Evolutionary conservation across 768 basidiomycete species (phyloP), one percentile per base, ranked within the genome.

Genomic region (Udeniomyces megalosporus): DNA sequence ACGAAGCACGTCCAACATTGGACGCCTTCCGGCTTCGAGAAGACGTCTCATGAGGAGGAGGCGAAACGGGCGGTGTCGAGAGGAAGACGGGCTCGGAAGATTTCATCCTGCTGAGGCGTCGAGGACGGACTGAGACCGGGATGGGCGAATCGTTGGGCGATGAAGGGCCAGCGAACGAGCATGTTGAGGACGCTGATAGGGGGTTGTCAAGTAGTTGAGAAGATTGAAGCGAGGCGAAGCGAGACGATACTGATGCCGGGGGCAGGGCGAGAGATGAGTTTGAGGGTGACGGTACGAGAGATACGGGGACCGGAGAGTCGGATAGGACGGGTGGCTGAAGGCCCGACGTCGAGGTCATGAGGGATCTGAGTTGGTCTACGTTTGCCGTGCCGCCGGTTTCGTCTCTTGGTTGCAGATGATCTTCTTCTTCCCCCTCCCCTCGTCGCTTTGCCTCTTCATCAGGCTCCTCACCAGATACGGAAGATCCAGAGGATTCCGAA

Each of bases 1-100:
- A 26, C n/a, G 67, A 74, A 55, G 68, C 49, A 8, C 65, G 52
- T 32, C 64, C 65, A 24, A 22, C 22, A 17, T 67, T 61, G 1
- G 68, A 59, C 5, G 70, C 68, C 34, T 53, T 55, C 15, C 58
- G 63, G 0, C 17, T 20, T 20, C 63, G 58, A 11, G 50, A 31
- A 26, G 51, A 32, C 17, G 28, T 24, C 15, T 22, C 34, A 28
- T 44, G n/a, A 48, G 44, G 28, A 35, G 42, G 47, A 14, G 62
- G 62, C 3, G 58, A 64, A 5, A 58, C 8, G 5, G 62, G 62
- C 4, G 61, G 54, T 14, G 48, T 57, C 20, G 61, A 57, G n/a
- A 63, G n/a, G 17, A 47, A 47, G 35, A 34, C 24, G 28, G 8
- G 29, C 35, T 63, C 61, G 14, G 38, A 31, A 5, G 58, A 59